Evolutionary conservation across 2,329 filamentous ascomycete genomes (phyloP).

Genomic region (Talaromyces pinophilus): DNA sequence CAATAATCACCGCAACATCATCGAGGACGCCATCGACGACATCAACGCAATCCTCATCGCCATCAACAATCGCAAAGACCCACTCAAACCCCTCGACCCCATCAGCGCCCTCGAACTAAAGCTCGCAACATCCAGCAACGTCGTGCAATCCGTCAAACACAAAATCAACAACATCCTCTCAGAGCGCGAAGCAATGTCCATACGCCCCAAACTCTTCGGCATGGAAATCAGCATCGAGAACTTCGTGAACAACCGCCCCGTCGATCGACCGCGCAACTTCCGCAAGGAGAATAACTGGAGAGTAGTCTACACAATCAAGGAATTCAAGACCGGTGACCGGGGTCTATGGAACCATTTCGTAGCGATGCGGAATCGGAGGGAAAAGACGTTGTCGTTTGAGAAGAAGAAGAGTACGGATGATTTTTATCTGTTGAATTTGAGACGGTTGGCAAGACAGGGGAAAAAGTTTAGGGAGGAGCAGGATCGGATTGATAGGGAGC

Average conservation of each 20-base stretch:
- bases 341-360: conserved; percentile 56
- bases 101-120: neutral
- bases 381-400: conserved; percentile 42
- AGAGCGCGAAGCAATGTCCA: neutral
- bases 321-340: conserved; percentile 51
- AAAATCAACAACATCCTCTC: neutral
- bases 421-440: conserved; percentile 36
- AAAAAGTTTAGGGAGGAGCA: conserved; percentile 59
- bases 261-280: conserved; percentile 61
- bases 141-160: neutral
- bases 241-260: conserved; percentile 66
- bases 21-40: neutral
- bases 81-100: conserved; percentile 9
- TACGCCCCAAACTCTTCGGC: conserved; percentile 54
- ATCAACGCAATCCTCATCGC: neutral
- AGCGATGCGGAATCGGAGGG: conserved; percentile 59
- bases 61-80: neutral
- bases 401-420: conserved; percentile 51
- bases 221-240: conserved; percentile 73
- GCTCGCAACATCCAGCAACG: neutral
- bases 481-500: conserved; percentile 53
- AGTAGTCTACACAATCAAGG: conserved; percentile 75
- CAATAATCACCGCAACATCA: neutral
- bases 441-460: conserved; percentile 56
- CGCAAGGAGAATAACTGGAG: conserved; percentile 59